phyloP scores from a whole-genome alignment of 1,284 basidiomycete genomes.

The Prillingera fragicola region DNA sequence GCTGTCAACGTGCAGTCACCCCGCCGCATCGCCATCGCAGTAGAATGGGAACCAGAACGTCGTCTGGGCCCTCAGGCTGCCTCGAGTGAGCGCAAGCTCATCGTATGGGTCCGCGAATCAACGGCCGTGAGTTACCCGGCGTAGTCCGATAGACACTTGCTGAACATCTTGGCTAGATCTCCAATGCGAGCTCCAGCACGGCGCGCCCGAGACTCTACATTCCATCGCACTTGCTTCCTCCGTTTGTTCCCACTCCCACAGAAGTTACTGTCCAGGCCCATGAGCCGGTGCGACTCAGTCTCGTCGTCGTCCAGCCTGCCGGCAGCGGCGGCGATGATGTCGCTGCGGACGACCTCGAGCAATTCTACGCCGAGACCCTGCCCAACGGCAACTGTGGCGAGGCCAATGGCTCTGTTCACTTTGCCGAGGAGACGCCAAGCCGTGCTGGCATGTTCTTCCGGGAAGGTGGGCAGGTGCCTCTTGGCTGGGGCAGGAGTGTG shows the following conservation, averaged over 20 bases:
- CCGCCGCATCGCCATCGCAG: slow-evolving; percentile 7
- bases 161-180: neutral
- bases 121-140: slow-evolving; percentile 4
- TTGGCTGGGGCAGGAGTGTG: slow-evolving; percentile 17
- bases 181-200: slow-evolving; percentile 1
- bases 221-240: slow-evolving; percentile 30
- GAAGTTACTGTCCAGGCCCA: slow-evolving; percentile 25
- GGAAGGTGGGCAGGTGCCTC: slow-evolving; percentile 7
- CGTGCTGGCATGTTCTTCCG: slow-evolving; percentile 13
- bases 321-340: slow-evolving; percentile 17
- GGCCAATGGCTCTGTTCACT: slow-evolving; percentile 11
- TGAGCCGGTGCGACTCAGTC: slow-evolving; percentile 32
- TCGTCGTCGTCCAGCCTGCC: slow-evolving; percentile 38
- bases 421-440: slow-evolving; percentile 4
- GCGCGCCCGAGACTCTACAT: slow-evolving; percentile 19
- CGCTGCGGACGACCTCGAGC: slow-evolving; percentile 17
- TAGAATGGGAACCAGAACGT: slow-evolving; percentile 14
- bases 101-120: slow-evolving; percentile 12
- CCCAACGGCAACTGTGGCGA: slow-evolving; percentile 4
- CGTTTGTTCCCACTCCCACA: slow-evolving; percentile 25
- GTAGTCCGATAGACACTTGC: neutral
- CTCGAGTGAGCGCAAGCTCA: slow-evolving; percentile 9
- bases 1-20: neutral
- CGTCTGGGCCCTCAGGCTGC: slow-evolving; percentile 4
- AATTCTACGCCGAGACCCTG: slow-evolving; percentile 11